A percentile compares a stretch with the other conserved stretches of the same genome.
Conservation (phyloP, 2,329 filamentous ascomycete genomes). For the Fusarium gaditjirri region DNA sequence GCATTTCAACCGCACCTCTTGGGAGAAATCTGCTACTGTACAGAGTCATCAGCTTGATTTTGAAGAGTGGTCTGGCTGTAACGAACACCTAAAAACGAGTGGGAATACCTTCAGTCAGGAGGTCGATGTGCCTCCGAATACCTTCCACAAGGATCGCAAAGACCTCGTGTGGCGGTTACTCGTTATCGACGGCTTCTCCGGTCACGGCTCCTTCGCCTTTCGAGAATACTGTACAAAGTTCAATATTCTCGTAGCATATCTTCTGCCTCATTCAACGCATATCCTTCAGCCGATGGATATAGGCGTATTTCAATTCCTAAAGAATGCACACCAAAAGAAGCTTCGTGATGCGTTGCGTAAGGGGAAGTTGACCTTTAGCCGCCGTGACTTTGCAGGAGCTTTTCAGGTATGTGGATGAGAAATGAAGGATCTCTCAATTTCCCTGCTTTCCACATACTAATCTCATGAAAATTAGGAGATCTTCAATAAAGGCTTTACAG, state of each 20-base stretch:
- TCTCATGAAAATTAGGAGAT: not conserved
- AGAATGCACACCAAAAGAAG: not conserved
- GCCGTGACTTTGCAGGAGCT: not conserved
- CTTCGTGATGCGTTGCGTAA: not conserved
- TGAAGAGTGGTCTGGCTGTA: not conserved
- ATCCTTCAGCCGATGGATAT: conserved; percentile 1
- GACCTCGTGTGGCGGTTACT: not conserved
- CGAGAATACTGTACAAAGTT: conserved; percentile 3
- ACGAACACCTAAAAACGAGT: not conserved
- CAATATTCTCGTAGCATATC: not conserved
- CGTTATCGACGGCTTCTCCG: not conserved
- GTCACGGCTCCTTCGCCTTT: not conserved
- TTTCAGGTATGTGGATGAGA: not conserved
- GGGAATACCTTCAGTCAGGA: too few species aligned
- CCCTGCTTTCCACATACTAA: too few species aligned
- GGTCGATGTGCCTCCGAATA: too few species aligned
- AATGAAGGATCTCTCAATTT: too few species aligned
- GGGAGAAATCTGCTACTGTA: too few species aligned
- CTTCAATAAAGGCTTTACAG: not conserved
- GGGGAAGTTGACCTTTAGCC: not conserved
- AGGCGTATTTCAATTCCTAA: not conserved
- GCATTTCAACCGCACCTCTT: too few species aligned
- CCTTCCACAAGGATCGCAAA: too few species aligned
- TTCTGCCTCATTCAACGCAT: conserved; percentile 4
- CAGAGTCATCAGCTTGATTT: too few species aligned